Conservation (phyloP, 1,284 basidiomycete species). For the Ceratobasidium sp. region DNA sequence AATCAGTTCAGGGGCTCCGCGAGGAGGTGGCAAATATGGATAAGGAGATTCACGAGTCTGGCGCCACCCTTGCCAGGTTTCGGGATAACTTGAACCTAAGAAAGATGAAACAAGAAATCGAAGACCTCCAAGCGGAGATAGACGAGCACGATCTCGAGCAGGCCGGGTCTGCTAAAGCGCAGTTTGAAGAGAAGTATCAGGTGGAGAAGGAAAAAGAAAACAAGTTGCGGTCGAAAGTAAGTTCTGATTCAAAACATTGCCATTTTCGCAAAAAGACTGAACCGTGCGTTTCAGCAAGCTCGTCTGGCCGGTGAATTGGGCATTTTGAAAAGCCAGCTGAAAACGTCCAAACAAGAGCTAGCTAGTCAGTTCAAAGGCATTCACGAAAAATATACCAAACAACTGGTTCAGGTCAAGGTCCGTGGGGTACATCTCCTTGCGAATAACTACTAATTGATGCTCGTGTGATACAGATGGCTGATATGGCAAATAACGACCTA, state of each 20-base stretch:
- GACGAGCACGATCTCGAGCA: constrained; percentile 79
- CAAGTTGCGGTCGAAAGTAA: constrained; percentile 71
- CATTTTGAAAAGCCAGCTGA: constrained; percentile 73
- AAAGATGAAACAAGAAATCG: constrained; percentile 71
- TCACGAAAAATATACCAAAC: constrained; percentile 83
- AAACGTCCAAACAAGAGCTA: constrained; percentile 73
- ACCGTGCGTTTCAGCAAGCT: constrained; percentile 65
- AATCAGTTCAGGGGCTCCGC: constrained; percentile 63
- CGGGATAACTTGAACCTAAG: constrained; percentile 86
- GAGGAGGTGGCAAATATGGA: constrained; percentile 64
- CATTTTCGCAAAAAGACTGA: constrained; percentile 25
- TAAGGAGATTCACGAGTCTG: constrained; percentile 75
- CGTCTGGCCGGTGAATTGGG: constrained; percentile 82
- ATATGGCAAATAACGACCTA: constrained; percentile 92
- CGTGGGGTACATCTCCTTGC: constrained; percentile 50
- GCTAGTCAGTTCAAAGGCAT: constrained; percentile 85
- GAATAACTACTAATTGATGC: constrained; percentile 35
- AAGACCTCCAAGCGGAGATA: constrained; percentile 73
- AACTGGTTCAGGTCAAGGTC: constrained; percentile 92
- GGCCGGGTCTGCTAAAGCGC: constrained; percentile 77
- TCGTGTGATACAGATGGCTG: constrained; percentile 70
- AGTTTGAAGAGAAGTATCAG: constrained; percentile 83
- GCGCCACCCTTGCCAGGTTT: constrained; percentile 73
- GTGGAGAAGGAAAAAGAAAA: constrained; percentile 74
- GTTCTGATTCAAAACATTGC: constrained; percentile 24